Evolutionary conservation across 768 basidiomycete genomes (phyloP).

Genomic region (Trametes punicea): DNA sequence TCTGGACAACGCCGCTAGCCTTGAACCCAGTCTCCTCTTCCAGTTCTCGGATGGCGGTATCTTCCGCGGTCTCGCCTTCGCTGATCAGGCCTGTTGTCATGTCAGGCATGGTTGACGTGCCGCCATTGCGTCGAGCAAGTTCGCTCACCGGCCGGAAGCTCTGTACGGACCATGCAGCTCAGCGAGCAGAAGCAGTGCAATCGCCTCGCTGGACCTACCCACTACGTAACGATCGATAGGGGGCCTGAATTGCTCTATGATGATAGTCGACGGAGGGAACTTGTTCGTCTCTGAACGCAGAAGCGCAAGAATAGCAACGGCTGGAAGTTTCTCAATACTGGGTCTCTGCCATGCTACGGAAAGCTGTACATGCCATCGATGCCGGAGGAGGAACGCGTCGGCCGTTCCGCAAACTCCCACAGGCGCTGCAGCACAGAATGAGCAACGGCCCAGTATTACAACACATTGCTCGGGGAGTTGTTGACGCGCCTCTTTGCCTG

Average conservation of each 20-base stretch:
- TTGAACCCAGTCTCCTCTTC: conserved; percentile 91
- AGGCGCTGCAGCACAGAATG: conserved; percentile 45
- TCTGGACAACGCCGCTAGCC: conserved; percentile 59
- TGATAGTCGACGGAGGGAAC: conserved; percentile 73
- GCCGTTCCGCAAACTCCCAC: conserved; percentile 91
- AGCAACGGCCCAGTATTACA: not conserved
- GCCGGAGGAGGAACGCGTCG: conserved; percentile 69
- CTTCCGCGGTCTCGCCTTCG: conserved; percentile 75
- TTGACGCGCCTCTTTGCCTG: conserved; percentile 61
- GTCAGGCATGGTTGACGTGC: not conserved
- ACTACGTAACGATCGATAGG: conserved; percentile 76
- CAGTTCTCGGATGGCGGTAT: conserved; percentile 83
- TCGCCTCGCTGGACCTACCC: conserved; percentile 39
- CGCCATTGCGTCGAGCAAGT: too few relatives aligned
- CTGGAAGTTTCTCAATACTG: conserved; percentile 35
- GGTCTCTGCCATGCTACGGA: not conserved
- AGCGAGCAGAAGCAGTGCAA: not conserved
- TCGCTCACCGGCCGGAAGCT: conserved; percentile 57
- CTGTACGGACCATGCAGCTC: conserved; percentile 28
- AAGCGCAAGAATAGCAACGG: conserved; percentile 81
- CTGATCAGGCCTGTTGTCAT: conserved; percentile 69
- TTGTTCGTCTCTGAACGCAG: conserved; percentile 69
- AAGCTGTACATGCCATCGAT: conserved; percentile 62
- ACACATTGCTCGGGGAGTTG: not conserved
- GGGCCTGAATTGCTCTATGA: conserved; percentile 92